Percentiles rank a stretch among this genome's conserved stretches.
phyloP scores from a whole-genome alignment of 2,329 filamentous ascomycete genomes.

The Zasmidium angulare region DNA sequence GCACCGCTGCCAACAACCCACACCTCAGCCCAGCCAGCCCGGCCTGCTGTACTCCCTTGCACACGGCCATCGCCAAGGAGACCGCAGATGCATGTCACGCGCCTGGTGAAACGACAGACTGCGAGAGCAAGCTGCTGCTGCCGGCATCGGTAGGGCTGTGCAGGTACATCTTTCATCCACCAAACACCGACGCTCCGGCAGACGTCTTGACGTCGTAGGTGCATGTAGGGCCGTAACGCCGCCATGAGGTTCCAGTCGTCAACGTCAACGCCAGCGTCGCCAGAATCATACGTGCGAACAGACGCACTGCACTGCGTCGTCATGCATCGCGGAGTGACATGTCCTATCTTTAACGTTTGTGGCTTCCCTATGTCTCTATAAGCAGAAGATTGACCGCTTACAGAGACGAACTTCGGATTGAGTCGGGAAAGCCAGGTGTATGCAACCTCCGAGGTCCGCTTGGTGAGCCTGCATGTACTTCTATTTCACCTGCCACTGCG shows the following conservation, averaged over 20 bases:
- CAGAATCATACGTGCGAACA: too few relatives aligned
- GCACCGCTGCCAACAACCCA: neutral
- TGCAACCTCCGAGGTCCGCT: too few relatives aligned
- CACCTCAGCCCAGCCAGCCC: neutral
- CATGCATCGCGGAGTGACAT: neutral
- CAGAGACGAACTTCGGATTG: neutral
- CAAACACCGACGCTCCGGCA: neutral
- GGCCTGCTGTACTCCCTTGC: neutral
- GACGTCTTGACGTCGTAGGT: too few relatives aligned
- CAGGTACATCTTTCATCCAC: neutral
- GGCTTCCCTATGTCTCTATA: neutral
- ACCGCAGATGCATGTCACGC: slow-evolving; percentile 2
- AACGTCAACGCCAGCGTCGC: too few relatives aligned
- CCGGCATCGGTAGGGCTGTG: too few relatives aligned
- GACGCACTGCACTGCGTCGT: neutral
- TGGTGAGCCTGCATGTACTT: too few relatives aligned
- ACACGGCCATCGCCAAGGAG: slow-evolving; percentile 7
- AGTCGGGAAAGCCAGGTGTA: neutral
- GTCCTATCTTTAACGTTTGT: neutral
- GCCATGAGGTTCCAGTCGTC: neutral
- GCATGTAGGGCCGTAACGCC: neutral
- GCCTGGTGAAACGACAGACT: neutral
- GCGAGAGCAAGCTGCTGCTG: too few relatives aligned
- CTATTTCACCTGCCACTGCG: too few relatives aligned
- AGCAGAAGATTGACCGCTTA: neutral